phyloP scores from a whole-genome alignment of 148 eudicot species.

The Diospyros lotus region DNA sequence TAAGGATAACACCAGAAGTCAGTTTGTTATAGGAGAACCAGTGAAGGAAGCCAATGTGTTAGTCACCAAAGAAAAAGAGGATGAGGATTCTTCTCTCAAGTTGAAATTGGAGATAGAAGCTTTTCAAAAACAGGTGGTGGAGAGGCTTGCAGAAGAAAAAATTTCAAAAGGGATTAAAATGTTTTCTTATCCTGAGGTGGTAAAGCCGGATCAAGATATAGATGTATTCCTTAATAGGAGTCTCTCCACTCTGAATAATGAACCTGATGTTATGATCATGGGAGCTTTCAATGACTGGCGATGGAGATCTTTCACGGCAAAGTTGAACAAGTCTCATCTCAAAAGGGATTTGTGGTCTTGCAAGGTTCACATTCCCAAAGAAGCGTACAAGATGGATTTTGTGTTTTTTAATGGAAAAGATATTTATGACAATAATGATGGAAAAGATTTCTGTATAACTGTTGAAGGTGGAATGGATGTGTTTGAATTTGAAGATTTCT shows the following conservation, averaged over 20 bases:
- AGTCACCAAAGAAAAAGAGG: constrained; percentile 11
- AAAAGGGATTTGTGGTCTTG: constrained; percentile 98
- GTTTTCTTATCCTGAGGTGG: constrained; percentile 64
- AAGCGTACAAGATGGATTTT: constrained; percentile 84
- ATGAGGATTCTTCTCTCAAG: constrained; percentile 25
- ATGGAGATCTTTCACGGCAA: constrained; percentile 77
- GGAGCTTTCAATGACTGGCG: constrained; percentile 96
- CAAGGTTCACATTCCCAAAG: constrained; percentile 70
- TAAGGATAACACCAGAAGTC: constrained; percentile 13
- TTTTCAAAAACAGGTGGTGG: constrained; percentile 43
- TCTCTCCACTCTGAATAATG: constrained; percentile 61
- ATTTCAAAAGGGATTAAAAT: constrained; percentile 54
- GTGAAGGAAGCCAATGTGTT: constrained; percentile 7
- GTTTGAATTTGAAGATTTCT: constrained; percentile 71
- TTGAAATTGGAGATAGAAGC: constrained; percentile 72
- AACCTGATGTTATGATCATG: constrained; percentile 67
- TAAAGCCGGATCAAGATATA: constrained; percentile 61
- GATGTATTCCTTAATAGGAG: constrained; percentile 75
- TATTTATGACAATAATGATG: constrained; percentile 81
- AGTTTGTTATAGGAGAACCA: constrained; percentile 7
- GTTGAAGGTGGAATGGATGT: constrained; percentile 76
- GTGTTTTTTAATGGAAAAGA: constrained; percentile 83
- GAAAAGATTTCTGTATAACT: constrained; percentile 70
- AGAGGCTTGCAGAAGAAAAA: constrained; percentile 62
- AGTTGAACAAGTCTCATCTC: constrained; percentile 60